Conservation (phyloP, 1,284 basidiomycete species). For the Vanrija pseudolonga region DNA sequence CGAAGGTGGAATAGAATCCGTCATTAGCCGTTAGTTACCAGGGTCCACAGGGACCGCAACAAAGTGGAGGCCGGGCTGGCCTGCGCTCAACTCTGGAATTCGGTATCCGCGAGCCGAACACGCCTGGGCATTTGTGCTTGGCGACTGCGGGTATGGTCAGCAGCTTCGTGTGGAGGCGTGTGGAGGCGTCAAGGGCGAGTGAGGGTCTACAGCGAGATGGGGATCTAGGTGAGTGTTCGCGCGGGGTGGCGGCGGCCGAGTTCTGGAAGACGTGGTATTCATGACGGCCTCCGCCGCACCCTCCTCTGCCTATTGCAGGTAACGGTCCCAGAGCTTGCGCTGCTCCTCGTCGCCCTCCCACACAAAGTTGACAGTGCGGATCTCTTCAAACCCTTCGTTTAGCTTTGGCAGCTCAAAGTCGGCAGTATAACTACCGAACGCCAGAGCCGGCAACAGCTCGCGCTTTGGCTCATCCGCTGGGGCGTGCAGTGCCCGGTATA, state of each 20-base stretch:
- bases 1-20: too few relatives aligned
- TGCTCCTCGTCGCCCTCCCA: slow-evolving; percentile 73
- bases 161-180: neutral
- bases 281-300: neutral
- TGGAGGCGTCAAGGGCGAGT: too few relatives aligned
- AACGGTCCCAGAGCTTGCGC: slow-evolving; percentile 67
- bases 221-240: too few relatives aligned
- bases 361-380: slow-evolving; percentile 71
- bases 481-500: slow-evolving; percentile 65
- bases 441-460: slow-evolving; percentile 61
- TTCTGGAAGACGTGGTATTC: neutral
- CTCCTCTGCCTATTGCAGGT: slow-evolving; percentile 47
- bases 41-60: too few relatives aligned
- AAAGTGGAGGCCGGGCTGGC: too few relatives aligned
- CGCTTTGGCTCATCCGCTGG: slow-evolving; percentile 46
- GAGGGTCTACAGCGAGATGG: too few relatives aligned
- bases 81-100: too few relatives aligned
- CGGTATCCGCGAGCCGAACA: too few relatives aligned
- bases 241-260: too few relatives aligned
- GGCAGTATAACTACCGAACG: slow-evolving; percentile 60
- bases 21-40: too few relatives aligned
- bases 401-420: slow-evolving; percentile 63
- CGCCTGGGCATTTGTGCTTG: too few relatives aligned
- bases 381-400: slow-evolving; percentile 70
- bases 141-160: neutral